Evolutionary conservation across 257 asterid genomes (phyloP).

Genomic region (Fraxinus americana): DNA sequence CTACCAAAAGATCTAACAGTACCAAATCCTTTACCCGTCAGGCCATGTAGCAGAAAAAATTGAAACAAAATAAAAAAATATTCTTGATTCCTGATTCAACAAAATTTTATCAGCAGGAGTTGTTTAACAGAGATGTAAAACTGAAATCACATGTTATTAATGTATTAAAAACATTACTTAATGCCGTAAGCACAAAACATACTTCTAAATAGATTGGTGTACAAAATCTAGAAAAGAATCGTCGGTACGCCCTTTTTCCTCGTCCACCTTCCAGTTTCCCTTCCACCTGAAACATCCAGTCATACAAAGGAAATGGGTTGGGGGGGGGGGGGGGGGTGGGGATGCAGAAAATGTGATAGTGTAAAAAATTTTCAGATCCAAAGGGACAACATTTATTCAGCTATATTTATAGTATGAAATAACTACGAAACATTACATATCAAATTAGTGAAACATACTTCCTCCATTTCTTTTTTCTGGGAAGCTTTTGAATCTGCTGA

Average conservation of each 20-base stretch:
- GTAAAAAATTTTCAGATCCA: neutral
- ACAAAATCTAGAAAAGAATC: slow-evolving; percentile 80
- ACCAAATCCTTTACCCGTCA: neutral
- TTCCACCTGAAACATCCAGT: slow-evolving; percentile 56
- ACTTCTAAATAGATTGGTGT: slow-evolving; percentile 94
- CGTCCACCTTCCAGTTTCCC: slow-evolving; percentile 90
- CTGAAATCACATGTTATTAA: neutral
- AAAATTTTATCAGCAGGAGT: neutral
- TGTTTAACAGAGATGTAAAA: neutral
- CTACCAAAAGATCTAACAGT: neutral
- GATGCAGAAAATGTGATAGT: slow-evolving; percentile 9
- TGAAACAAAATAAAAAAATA: neutral
- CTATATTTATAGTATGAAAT: neutral
- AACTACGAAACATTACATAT: neutral
- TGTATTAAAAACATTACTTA: neutral
- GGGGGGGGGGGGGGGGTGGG: neutral
- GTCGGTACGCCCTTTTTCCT: slow-evolving; percentile 66
- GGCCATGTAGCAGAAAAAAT: neutral
- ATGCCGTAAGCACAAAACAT: slow-evolving; percentile 15
- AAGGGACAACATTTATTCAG: neutral
- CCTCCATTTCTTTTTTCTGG: slow-evolving; percentile 95
- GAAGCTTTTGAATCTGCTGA: slow-evolving; percentile 92
- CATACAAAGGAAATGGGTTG: neutral
- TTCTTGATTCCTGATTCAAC: neutral
- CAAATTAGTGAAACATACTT: slow-evolving; percentile 49